Base-by-base conservation (phyloP, 768 basidiomycete species). In the Tricholoma saponaceum region DNA sequence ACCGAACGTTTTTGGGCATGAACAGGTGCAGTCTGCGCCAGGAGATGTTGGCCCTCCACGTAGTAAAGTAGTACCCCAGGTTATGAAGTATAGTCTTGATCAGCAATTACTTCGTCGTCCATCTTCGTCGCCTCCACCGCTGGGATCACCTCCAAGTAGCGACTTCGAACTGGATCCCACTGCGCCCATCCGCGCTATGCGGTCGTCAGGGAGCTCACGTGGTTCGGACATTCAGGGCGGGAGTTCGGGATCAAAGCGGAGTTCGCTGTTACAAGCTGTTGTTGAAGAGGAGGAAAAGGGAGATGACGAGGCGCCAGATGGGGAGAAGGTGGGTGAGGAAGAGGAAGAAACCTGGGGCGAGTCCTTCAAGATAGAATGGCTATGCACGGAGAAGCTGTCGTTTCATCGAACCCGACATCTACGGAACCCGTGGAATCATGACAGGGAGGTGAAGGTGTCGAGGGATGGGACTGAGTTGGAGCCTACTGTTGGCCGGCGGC, bases 391-490 rank as follows among this genome's bases (percentile, higher is more conserved):
- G 12, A 78, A 80, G 2, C 69, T 98, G 2, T 85, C 92, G 0
- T 98, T 98, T 71, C 72, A 77, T 60, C 83, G 83, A 46, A 89
- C 89, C 32, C 81, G 86, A 25, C 89, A 93, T 67, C 70, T 97
- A 52, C 84, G 91, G 41, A 98, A 98, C 67, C 87, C 89, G 2
- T 98, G 95, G 94, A 98, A 98, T 64, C 84, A 92, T 62, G 90
- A 89, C 58, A 76, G 83, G 51, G 86, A 90, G 65, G 79, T 91
- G 46, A 89, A 91, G 74, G 84, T 91, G 7, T 93, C 90, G 12
- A 77, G 91, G 50, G 92, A 95, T 67, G 95, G 95, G 16, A 97
- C 95, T 1, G 95, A 98, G 68, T 69, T 98, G 18, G 95, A 98
- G 68, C 93, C 95, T 2, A 66, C 65, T 1, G 81, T 91, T 13